phyloP scores from a whole-genome alignment of 352 stramenopile species.

The Globisporangium heterothallicum region DNA sequence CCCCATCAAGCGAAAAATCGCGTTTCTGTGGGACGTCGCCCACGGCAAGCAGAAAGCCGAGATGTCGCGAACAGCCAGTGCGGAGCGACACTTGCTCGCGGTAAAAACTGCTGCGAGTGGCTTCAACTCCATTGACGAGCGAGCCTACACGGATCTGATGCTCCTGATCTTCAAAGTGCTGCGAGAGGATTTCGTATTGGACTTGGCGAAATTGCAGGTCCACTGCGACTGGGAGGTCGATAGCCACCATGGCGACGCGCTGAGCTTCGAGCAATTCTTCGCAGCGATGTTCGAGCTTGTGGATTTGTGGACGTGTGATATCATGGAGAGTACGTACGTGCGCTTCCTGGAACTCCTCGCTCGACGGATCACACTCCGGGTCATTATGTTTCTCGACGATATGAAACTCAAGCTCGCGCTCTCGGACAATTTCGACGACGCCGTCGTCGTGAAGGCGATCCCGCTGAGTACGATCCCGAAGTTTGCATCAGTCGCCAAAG shows the following conservation, averaged over 20 bases:
- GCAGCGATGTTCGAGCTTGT: slow-evolving; percentile 70
- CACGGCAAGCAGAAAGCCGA: slow-evolving; percentile 28
- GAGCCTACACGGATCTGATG: slow-evolving; percentile 69
- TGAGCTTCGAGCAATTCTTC: slow-evolving; percentile 66
- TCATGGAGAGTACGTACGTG: slow-evolving; percentile 58
- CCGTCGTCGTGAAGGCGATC: slow-evolving; percentile 72
- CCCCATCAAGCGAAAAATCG: slow-evolving; percentile 33
- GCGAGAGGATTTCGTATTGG: slow-evolving; percentile 60
- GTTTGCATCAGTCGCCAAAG: slow-evolving; percentile 52
- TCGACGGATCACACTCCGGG: slow-evolving; percentile 56
- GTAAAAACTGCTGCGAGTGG: neutral
- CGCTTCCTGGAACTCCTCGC: slow-evolving; percentile 63
- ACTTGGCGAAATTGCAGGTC: slow-evolving; percentile 52
- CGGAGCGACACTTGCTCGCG: slow-evolving; percentile 5
- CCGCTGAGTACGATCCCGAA: slow-evolving; percentile 60
- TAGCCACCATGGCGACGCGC: slow-evolving; percentile 45
- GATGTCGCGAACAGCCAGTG: slow-evolving; percentile 10
- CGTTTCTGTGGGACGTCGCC: slow-evolving; percentile 65
- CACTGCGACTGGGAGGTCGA: slow-evolving; percentile 77
- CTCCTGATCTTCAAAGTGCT: slow-evolving; percentile 77
- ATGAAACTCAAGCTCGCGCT: slow-evolving; percentile 62
- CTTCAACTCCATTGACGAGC: slow-evolving; percentile 35
- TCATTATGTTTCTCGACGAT: slow-evolving; percentile 68
- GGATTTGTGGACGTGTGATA: slow-evolving; percentile 78
- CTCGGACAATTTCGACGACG: slow-evolving; percentile 69